These are phyloP conservation scores for Jatropha multifida DNA, from an alignment of 441 rosid genomes.

Conservation along the genomic window DNA sequence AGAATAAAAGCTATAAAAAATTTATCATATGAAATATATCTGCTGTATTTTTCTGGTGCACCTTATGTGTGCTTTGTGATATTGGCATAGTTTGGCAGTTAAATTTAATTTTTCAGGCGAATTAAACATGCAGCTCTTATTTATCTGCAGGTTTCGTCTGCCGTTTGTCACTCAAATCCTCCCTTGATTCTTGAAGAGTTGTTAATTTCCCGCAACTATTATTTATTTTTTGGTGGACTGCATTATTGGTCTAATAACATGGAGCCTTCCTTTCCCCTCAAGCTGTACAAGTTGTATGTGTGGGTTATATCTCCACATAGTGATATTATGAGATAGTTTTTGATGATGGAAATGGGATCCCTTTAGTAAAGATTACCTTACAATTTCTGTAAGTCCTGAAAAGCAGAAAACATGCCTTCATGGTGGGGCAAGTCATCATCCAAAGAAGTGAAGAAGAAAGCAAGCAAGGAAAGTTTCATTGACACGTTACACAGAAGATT, in stretches of 20 bases:
- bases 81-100: not conserved
- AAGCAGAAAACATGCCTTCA: conserved; percentile 53
- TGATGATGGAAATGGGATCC: conserved; percentile 20
- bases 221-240: not conserved
- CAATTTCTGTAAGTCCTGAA: conserved; percentile 9
- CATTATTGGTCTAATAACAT: conserved; percentile 3
- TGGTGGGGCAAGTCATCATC: conserved; percentile 72
- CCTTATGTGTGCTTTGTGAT: not conserved
- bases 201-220: conserved; percentile 2
- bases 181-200: conserved; percentile 10
- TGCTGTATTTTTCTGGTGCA: not conserved
- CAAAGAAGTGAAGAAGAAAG: conserved; percentile 63
- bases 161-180: not conserved
- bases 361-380: conserved; percentile 25
- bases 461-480: conserved; percentile 52
- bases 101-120: conserved; percentile 4
- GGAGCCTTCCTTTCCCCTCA: not conserved
- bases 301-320: conserved; percentile 6
- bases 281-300: conserved; percentile 6
- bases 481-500: conserved; percentile 52
- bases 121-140: not conserved
- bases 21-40: not conserved
- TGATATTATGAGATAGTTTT: conserved; percentile 3
- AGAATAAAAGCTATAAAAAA: not conserved
- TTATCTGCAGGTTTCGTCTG: conserved; percentile 18